phyloP scores from a whole-genome alignment of 2,329 filamentous ascomycete species.

The Lanzia echinophila region DNA sequence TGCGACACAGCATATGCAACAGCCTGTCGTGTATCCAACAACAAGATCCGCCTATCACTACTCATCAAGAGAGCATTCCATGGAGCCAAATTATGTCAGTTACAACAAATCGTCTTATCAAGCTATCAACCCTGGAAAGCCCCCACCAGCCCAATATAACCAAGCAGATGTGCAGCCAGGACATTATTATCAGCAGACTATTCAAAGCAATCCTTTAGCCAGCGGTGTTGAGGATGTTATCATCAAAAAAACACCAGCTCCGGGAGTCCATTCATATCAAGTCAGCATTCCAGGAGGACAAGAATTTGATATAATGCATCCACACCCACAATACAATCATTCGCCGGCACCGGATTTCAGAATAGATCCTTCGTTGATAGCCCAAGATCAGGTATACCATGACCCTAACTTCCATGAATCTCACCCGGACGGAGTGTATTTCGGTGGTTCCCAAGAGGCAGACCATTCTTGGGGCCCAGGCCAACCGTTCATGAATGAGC shows the following conservation, averaged over 20 bases:
- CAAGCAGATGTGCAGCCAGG: conserved; percentile 36
- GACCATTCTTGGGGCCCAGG: conserved; percentile 19
- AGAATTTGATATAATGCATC: conserved; percentile 26
- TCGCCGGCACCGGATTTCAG: conserved; percentile 15
- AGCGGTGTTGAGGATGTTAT: conserved; percentile 35
- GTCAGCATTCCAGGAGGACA: conserved; percentile 34
- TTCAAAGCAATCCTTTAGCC: conserved; percentile 19
- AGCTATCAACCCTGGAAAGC: conserved; percentile 43
- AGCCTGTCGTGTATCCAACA: conserved; percentile 23
- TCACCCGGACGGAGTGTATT: conserved; percentile 20
- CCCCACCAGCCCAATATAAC: conserved; percentile 39
- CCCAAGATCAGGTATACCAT: conserved; percentile 17
- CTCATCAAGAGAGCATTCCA: conserved; percentile 24
- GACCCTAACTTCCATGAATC: conserved; percentile 12
- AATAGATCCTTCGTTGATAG: conserved; percentile 27
- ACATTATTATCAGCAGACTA: conserved; percentile 42
- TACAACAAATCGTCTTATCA: conserved; percentile 45
- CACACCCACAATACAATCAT: conserved; percentile 3
- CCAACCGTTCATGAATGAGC: conserved; percentile 12
- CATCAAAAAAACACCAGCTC: conserved; percentile 35
- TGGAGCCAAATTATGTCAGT: conserved; percentile 20
- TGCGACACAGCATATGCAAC: conserved; percentile 12
- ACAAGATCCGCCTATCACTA: conserved; percentile 28
- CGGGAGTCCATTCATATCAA: conserved; percentile 27
- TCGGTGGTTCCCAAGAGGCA: conserved; percentile 16